Evolutionary conservation across 352 stramenopile species (phyloP).

Genomic region (Achlya hypogyna): DNA sequence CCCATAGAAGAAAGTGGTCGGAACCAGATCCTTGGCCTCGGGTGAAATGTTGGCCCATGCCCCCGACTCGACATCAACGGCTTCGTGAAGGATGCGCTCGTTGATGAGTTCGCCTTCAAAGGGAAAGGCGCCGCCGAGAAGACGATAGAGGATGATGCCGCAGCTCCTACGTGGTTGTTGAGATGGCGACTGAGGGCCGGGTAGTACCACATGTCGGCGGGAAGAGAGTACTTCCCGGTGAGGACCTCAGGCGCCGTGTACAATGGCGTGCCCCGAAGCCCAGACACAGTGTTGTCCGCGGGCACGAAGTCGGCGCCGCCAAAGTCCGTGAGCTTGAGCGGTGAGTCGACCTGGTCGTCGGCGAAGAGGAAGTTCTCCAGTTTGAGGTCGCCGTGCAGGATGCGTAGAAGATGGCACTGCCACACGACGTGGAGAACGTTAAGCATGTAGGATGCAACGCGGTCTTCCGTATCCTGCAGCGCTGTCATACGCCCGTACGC

Average conservation of each 20-base stretch:
- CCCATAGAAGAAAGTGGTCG: background rate
- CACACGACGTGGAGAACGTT: conserved; percentile 73
- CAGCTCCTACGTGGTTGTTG: conserved; percentile 28
- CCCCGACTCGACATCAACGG: conserved; percentile 38
- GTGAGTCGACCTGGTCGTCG: conserved; percentile 41
- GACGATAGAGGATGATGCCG: conserved; percentile 61
- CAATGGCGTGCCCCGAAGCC: conserved; percentile 42
- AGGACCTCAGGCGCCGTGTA: conserved; percentile 72
- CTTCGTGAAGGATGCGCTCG: conserved; percentile 49
- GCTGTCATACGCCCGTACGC: conserved; percentile 30
- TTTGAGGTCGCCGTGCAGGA: conserved; percentile 68
- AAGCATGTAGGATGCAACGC: conserved; percentile 54
- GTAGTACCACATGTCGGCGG: conserved; percentile 50
- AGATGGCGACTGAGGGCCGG: background rate
- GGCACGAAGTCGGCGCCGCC: conserved; percentile 50
- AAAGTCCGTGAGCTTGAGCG: conserved; percentile 74
- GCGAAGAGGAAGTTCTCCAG: conserved; percentile 78
- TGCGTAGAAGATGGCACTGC: conserved; percentile 65
- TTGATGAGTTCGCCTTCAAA: conserved; percentile 53
- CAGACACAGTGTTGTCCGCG: background rate
- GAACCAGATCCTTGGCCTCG: conserved; percentile 53
- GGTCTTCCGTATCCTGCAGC: conserved; percentile 26
- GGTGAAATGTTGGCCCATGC: conserved; percentile 46
- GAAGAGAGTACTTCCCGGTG: conserved; percentile 46
- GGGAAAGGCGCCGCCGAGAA: conserved; percentile 52